A percentile compares a stretch with the other conserved stretches of the same genome.
phyloP scores from a whole-genome alignment of 2,329 filamentous ascomycete genomes.

The Arthroderma sp. region DNA sequence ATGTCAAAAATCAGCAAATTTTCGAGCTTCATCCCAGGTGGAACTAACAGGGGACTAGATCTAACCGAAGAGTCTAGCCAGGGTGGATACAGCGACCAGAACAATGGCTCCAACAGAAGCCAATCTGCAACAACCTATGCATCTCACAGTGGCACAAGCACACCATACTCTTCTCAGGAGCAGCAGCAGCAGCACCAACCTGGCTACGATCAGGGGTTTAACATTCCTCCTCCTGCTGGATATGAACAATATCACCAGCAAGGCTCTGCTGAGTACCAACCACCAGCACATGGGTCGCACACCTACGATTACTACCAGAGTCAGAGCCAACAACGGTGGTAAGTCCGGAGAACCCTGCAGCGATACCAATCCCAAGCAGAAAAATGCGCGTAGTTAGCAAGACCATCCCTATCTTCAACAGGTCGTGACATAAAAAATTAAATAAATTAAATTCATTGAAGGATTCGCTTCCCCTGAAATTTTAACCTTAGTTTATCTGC shows the following conservation, averaged over 20 bases:
- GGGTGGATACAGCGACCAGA: background rate
- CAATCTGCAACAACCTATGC: background rate
- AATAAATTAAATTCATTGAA: too few relatives aligned
- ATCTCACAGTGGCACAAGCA: background rate
- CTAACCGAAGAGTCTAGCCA: background rate
- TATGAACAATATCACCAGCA: constrained; percentile 12
- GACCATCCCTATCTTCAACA: too few relatives aligned
- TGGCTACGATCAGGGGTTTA: constrained; percentile 5
- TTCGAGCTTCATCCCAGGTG: constrained; percentile 16
- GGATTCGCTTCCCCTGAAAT: too few relatives aligned
- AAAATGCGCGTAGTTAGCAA: too few relatives aligned
- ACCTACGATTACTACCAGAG: constrained; percentile 13
- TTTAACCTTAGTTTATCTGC: too few relatives aligned
- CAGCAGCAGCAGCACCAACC: constrained; percentile 4
- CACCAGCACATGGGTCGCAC: constrained; percentile 12
- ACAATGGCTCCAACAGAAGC: background rate
- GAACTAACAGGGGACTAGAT: background rate
- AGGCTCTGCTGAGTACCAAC: constrained; percentile 9
- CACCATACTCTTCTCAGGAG: constrained; percentile 5
- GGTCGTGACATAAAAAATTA: too few relatives aligned
- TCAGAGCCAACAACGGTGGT: background rate
- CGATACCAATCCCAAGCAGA: too few relatives aligned
- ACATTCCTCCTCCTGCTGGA: constrained; percentile 11
- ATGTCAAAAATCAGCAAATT: constrained; percentile 26
- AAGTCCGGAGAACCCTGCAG: too few relatives aligned